A percentile compares a stretch with the other conserved stretches of the same genome.
Conservation (phyloP, 129 eudicot species). For the Smallanthus sonchifolius region DNA sequence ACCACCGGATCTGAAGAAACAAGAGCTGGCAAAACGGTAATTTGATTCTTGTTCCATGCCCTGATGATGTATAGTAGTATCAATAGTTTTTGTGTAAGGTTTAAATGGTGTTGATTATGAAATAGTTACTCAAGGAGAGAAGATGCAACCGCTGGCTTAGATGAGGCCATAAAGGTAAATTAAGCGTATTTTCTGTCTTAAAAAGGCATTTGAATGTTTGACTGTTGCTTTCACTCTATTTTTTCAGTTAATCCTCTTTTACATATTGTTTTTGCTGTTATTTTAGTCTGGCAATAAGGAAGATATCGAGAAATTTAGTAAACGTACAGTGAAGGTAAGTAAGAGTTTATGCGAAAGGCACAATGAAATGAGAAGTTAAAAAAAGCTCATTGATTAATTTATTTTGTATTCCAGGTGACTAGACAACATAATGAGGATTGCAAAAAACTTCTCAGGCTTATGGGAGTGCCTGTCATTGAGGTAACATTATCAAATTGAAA, state of each 20-base stretch:
- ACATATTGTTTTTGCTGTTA: constrained; percentile 2
- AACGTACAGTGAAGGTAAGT: constrained; percentile 85
- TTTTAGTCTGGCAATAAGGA: constrained; percentile 76
- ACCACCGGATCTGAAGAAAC: constrained; percentile 90
- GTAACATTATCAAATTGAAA: constrained; percentile 22
- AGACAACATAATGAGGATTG: constrained; percentile 89
- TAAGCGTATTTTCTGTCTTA: neutral
- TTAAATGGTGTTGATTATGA: constrained; percentile 14
- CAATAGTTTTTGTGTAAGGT: neutral
- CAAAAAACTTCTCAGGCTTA: constrained; percentile 74
- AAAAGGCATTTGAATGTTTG: neutral
- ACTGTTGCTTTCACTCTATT: neutral
- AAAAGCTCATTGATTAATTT: neutral
- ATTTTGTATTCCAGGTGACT: constrained; percentile 51
- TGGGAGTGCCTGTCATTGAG: constrained; percentile 97
- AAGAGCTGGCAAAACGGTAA: constrained; percentile 96
- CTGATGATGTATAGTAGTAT: neutral
- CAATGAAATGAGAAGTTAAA: neutral
- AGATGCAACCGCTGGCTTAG: constrained; percentile 65
- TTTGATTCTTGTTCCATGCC: neutral
- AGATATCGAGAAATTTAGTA: constrained; percentile 91
- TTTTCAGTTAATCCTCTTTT: neutral
- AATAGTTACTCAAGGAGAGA: constrained; percentile 54
- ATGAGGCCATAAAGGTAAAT: constrained; percentile 59
- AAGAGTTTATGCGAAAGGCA: constrained; percentile 13